Conservation (phyloP, 1,284 basidiomycete genomes). For the Puccinia triticina region DNA sequence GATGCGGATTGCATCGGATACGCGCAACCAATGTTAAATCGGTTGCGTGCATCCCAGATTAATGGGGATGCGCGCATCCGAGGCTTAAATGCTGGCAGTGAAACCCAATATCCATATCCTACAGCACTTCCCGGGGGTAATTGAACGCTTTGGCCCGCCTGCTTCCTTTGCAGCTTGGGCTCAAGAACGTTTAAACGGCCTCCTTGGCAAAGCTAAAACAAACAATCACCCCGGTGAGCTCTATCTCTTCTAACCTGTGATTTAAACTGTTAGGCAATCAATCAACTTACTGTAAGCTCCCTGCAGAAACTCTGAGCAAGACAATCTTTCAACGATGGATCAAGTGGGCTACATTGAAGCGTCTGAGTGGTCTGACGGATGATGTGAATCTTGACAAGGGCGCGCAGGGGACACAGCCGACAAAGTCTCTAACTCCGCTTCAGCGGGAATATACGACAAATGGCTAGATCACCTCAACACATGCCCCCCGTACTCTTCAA, state of each 20-base stretch:
- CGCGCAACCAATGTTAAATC: too few species aligned
- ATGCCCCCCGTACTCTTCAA: neutral
- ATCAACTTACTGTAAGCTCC: neutral
- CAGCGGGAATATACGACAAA: neutral
- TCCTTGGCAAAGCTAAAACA: constrained; percentile 7
- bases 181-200: constrained; percentile 17
- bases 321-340: constrained; percentile 12
- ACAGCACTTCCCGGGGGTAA: constrained; percentile 14
- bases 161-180: constrained; percentile 28
- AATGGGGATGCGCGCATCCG: too few species aligned
- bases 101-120: constrained; percentile 27
- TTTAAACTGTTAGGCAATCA: too few species aligned
- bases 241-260: neutral
- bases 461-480: neutral
- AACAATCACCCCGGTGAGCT: constrained; percentile 13
- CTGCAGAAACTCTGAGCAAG: neutral
- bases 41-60: too few species aligned
- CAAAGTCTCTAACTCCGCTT: neutral
- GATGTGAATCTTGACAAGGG: neutral
- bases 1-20: too few species aligned
- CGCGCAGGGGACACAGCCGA: neutral
- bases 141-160: constrained; percentile 30
- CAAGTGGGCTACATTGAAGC: neutral
- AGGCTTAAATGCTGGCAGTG: too few species aligned
- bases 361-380: neutral